Evolutionary conservation across 306 rosid genomes (phyloP).

Genomic region (apple (Malus domestica)): DNA sequence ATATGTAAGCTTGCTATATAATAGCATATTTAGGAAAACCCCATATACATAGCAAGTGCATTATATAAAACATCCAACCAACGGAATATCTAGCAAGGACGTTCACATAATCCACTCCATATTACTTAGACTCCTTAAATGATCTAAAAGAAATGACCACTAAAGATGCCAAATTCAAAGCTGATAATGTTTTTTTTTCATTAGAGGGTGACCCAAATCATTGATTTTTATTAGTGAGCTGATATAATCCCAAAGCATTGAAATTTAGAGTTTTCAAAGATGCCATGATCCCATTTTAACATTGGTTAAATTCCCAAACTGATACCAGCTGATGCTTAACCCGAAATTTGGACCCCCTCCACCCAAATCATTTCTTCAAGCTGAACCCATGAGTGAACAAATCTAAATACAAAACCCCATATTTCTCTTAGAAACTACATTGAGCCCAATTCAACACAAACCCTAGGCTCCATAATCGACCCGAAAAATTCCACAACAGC

Average conservation of each 20-base stretch:
- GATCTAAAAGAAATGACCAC: neutral
- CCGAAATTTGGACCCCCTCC: neutral
- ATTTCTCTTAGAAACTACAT: neutral
- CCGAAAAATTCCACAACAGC: neutral
- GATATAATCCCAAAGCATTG: neutral
- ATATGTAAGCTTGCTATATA: neutral
- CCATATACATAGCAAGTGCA: neutral
- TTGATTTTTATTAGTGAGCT: neutral
- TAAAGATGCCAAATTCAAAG: neutral
- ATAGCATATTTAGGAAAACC: neutral
- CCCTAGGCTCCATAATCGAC: neutral
- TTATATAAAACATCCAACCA: neutral
- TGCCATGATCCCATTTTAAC: neutral
- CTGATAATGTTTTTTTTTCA: neutral
- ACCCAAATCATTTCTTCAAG: neutral
- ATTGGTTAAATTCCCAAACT: neutral
- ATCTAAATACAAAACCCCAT: neutral
- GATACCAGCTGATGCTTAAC: neutral
- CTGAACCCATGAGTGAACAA: neutral
- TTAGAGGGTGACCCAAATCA: neutral
- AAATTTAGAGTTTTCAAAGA: too few species aligned
- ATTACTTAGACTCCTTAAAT: neutral
- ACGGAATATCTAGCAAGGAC: neutral
- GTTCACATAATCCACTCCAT: neutral
- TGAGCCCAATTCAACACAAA: neutral